Percentiles rank a stretch among this genome's conserved stretches.
Evolutionary conservation across 495 filamentous ascomycete genomes (phyloP).

Genomic region (Hypoxylon rickii): DNA sequence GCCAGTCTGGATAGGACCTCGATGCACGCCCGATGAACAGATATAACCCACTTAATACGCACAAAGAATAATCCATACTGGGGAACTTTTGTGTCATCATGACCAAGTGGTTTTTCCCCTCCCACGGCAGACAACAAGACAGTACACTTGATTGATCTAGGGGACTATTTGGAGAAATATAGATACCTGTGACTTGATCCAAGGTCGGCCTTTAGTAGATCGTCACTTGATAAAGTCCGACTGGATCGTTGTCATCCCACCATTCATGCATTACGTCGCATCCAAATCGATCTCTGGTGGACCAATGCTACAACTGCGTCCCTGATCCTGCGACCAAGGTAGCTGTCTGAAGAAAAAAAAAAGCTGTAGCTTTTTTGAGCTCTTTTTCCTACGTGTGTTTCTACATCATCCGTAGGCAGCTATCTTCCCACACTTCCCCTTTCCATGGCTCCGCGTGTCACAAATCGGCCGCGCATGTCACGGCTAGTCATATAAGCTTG

Average conservation of each 20-base stretch:
- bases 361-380: neutral
- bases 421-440: slow-evolving; percentile 16
- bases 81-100: neutral
- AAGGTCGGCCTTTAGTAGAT: slow-evolving; percentile 10
- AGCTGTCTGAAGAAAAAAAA: neutral
- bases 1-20: too few species aligned
- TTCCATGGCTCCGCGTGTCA: slow-evolving; percentile 21
- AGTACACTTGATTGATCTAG: too few species aligned
- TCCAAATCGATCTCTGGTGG: slow-evolving; percentile 19
- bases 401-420: slow-evolving; percentile 9
- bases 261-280: slow-evolving; percentile 19
- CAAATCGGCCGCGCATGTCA: slow-evolving; percentile 24
- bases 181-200: slow-evolving; percentile 10
- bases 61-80: neutral
- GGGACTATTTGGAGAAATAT: too few species aligned
- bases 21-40: too few species aligned
- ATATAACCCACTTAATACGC: neutral
- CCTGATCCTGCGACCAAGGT: slow-evolving; percentile 20
- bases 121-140: too few species aligned
- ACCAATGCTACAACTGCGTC: slow-evolving; percentile 6
- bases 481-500: slow-evolving; percentile 14
- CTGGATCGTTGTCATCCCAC: slow-evolving; percentile 19
- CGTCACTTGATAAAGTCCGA: slow-evolving; percentile 27
- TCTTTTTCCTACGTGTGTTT: slow-evolving; percentile 4
- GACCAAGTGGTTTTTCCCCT: neutral